Base-by-base conservation (phyloP, 768 basidiomycete species). In the Auricularia auricula-judae region DNA sequence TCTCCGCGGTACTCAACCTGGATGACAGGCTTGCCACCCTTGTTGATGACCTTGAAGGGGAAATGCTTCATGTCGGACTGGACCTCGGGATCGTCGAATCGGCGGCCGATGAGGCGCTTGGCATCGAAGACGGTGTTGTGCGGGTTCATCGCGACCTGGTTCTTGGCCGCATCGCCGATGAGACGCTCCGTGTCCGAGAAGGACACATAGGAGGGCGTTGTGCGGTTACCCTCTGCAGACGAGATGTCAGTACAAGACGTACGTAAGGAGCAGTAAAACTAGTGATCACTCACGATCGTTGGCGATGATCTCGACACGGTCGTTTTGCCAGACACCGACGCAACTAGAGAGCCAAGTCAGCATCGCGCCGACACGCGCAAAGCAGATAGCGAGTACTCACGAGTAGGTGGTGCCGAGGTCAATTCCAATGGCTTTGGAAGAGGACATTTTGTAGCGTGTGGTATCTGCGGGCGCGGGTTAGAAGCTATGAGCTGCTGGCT, bases 61-160 rank as follows among this genome's bases (percentile, higher is more conserved):
- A 67, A 74, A 68, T 78, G 80, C 72, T 79, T 80, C 69, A 79
- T 78, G 69, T 83, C 81, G 60, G 68, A 68, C 72, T 59, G 56
- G 21, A 59, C 56, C 56, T 59, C 56, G 7, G 56, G 23, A 18
- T 59, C 56, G 66, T 98, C 95, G 75, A 88, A 98, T 72, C 94
- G 87, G 70, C 96, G 91, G 72, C 97, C 96, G 73, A 98, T 98
- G 73, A 98, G 86, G 78, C 96, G 95, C 81, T 98, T 98, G 67
- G 96, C 96, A 76, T 98, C 96, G 78, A 98, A 98, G 76, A 98
- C 91, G 70, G 97, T 99, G 84, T 98, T 98, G 73, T 82, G 83
- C 68, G 97, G 97, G 86, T 99, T 99, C 97, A 99, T 99, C 70
- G 97, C 97, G 66, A 91, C 92, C 83, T 98, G 95, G 77, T 97